Base-by-base conservation (phyloP, 176 grass and related monocot species). In the Cenchrus fungigraminus region DNA sequence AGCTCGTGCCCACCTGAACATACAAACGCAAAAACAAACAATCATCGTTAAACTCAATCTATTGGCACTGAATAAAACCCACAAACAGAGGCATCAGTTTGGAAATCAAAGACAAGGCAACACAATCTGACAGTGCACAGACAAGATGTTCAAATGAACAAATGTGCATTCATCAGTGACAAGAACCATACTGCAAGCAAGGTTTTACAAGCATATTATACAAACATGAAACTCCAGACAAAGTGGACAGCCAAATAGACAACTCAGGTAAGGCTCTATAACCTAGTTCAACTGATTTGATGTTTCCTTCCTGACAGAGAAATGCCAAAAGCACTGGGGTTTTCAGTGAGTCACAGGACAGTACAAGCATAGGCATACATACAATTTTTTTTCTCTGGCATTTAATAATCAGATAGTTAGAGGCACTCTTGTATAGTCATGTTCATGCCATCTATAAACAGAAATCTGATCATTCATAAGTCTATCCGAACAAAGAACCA, bases 1-100 rank as follows among this genome's bases (percentile, higher is more conserved):
- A 97, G 91, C 67, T 93, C 94, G 37, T 97, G 94, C 13, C 91
- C 94, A 69, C 94, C 94, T 97, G 81, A 66, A 86, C 64, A 37
- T 65, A 47, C 45, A 76, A 75, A 71, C 5, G 65, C 12, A 40
- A 20, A 59, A 63, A 13, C 12, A 14, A 32, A 45, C 32, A 40
- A 6, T 9, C 43, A 6, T 9, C 31, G 70, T 76, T 66, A 67
- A 34, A 19, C 61, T 58, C 51, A 1, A 14, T 22, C 1, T n/a
- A 77, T 46, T 11, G 9, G 29, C 63, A 58, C 45, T 40, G 22
- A 68, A 59, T 49, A 58, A 15, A 49, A 49, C 32, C 12, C 3
- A 9, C 0, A 32, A 64, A 57, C 2, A 65, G 5, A 15, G 14
- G 32, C 25, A 11, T 85, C 16, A 69, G 22, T 78, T 78, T 51